These are phyloP conservation scores for Candolleomyces aberdarensis DNA, from an alignment of 768 basidiomycete genomes.

Conservation along the genomic window DNA sequence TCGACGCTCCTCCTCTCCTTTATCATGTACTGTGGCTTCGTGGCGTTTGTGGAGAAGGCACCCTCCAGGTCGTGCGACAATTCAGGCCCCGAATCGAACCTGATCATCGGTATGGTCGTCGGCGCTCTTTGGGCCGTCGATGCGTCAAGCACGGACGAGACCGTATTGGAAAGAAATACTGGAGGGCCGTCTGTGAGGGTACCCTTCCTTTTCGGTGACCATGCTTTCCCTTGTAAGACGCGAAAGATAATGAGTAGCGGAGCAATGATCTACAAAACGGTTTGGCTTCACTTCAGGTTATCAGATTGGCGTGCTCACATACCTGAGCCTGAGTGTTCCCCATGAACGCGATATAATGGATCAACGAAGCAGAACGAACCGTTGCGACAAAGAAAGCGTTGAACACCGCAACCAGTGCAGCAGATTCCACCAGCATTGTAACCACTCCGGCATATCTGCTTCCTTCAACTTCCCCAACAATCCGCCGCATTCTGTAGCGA, in stretches of 20 bases:
- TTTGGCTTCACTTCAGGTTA: background rate
- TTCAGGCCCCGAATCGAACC: too few relatives aligned
- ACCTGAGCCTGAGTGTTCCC: conserved; percentile 5
- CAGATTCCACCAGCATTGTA: conserved; percentile 7
- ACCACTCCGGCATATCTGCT: conserved; percentile 1
- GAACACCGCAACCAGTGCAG: conserved; percentile 2
- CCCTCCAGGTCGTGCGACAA: too few relatives aligned
- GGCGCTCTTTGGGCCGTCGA: background rate
- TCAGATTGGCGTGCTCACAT: background rate
- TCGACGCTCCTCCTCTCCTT: too few relatives aligned
- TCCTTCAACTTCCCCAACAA: background rate
- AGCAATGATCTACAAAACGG: conserved; percentile 11
- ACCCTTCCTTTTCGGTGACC: conserved; percentile 1
- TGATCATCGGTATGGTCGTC: too few relatives aligned
- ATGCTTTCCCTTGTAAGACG: conserved; percentile 15
- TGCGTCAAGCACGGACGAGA: background rate
- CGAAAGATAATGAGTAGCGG: conserved; percentile 15
- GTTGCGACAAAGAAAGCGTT: conserved; percentile 5
- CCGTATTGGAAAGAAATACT: background rate
- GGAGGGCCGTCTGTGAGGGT: background rate
- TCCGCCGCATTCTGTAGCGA: background rate
- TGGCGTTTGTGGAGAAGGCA: too few relatives aligned
- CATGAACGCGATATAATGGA: conserved; percentile 1
- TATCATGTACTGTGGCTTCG: too few relatives aligned
- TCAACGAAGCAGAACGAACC: background rate